A percentile compares a stretch with the other conserved stretches of the same genome.
These are phyloP conservation scores for Psilocybe cyanescens DNA, from an alignment of 768 basidiomycete genomes.

Conservation along the genomic window DNA sequence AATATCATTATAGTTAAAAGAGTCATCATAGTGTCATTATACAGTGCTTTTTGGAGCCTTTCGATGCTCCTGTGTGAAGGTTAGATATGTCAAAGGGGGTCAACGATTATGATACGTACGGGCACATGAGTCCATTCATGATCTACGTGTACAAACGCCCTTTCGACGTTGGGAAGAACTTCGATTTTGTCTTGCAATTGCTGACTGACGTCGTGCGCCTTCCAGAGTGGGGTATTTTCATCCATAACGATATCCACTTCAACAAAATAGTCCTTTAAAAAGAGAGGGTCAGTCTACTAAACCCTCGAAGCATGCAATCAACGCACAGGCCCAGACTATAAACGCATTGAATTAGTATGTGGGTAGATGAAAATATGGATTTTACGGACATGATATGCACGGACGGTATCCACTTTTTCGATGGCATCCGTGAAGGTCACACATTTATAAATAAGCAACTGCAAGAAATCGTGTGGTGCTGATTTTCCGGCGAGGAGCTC, in stretches of 20 bases:
- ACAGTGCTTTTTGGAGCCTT: slow-evolving; percentile 35
- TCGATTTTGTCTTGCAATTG: slow-evolving; percentile 89
- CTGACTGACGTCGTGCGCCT: slow-evolving; percentile 86
- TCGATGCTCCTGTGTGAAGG: slow-evolving; percentile 48
- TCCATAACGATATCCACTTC: slow-evolving; percentile 96
- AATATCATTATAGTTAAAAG: not conserved
- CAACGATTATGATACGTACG: slow-evolving; percentile 29
- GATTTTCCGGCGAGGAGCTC: slow-evolving; percentile 89
- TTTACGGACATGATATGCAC: slow-evolving; percentile 83
- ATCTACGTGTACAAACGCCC: slow-evolving; percentile 95
- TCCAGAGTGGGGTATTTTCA: slow-evolving; percentile 85
- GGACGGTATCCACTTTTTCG: slow-evolving; percentile 85
- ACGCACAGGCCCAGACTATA: slow-evolving; percentile 64
- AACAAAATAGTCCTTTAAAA: slow-evolving; percentile 81
- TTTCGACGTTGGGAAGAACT: slow-evolving; percentile 84
- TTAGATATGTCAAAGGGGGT: not conserved
- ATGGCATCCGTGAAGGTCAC: slow-evolving; percentile 90
- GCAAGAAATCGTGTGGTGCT: slow-evolving; percentile 88
- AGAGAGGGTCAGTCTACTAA: not conserved
- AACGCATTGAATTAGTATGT: slow-evolving; percentile 12
- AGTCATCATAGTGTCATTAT: slow-evolving; percentile 4
- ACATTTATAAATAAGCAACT: slow-evolving; percentile 91
- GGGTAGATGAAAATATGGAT: slow-evolving; percentile 7
- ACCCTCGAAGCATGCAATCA: not conserved
- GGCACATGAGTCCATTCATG: slow-evolving; percentile 86